These are phyloP conservation scores for Oemleria cerasiformis DNA, from an alignment of 306 rosid genomes.

Conservation along the genomic window DNA sequence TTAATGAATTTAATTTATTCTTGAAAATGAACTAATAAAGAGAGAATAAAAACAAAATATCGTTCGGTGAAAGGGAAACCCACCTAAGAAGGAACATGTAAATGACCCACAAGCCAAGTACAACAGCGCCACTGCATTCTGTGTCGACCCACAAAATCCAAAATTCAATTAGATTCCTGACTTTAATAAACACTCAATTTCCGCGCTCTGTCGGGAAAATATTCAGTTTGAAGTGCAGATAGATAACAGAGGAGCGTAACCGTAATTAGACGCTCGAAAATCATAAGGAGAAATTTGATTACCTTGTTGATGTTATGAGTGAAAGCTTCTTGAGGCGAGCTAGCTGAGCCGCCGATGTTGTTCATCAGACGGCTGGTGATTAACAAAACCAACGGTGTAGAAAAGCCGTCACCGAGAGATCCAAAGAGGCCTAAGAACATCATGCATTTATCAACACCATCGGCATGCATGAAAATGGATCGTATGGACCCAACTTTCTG, in stretches of 20 bases:
- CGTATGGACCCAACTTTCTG: slow-evolving; percentile 42
- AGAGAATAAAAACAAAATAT: neutral
- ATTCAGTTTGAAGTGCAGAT: too few species aligned
- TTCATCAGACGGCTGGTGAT: slow-evolving; percentile 49
- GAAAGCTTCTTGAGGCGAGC: slow-evolving; percentile 10
- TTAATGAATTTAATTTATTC: neutral
- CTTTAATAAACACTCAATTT: too few species aligned
- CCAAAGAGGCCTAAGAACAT: slow-evolving; percentile 70
- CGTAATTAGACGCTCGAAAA: too few species aligned
- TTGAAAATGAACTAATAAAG: neutral
- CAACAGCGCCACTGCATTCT: slow-evolving; percentile 73
- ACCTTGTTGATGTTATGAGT: slow-evolving; percentile 38
- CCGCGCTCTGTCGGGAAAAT: too few species aligned
- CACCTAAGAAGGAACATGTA: slow-evolving; percentile 76
- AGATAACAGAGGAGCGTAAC: too few species aligned
- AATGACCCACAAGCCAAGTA: slow-evolving; percentile 70
- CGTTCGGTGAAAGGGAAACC: slow-evolving; percentile 21
- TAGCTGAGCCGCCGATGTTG: slow-evolving; percentile 34
- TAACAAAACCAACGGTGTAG: slow-evolving; percentile 49
- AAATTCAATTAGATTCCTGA: slow-evolving; percentile 3
- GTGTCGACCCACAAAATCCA: slow-evolving; percentile 31
- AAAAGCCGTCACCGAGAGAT: slow-evolving; percentile 63
- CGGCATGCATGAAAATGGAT: slow-evolving; percentile 81
- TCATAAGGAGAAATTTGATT: neutral
- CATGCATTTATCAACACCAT: slow-evolving; percentile 43